Evolutionary conservation across 306 rosid species (phyloP).

Genomic region (Citrullus amarus): DNA sequence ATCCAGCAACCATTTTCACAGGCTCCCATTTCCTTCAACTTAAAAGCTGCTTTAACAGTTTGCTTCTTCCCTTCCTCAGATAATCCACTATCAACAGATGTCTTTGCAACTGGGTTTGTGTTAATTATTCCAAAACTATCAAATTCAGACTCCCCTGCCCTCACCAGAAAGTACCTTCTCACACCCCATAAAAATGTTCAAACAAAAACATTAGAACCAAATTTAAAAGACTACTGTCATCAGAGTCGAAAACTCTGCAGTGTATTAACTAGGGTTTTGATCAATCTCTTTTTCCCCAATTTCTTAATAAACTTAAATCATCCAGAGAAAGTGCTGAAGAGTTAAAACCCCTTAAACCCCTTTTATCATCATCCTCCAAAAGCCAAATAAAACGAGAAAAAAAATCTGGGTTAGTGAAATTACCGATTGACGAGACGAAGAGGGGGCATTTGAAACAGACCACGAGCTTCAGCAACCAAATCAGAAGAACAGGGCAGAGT

Average conservation of each 20-base stretch:
- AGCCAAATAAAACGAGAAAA: background rate
- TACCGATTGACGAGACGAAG: constrained; percentile 30
- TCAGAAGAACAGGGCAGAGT: background rate
- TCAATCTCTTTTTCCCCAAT: background rate
- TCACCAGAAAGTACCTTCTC: constrained; percentile 73
- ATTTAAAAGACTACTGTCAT: background rate
- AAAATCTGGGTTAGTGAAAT: background rate
- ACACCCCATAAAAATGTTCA: background rate
- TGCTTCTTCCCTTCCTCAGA: constrained; percentile 78
- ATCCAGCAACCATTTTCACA: constrained; percentile 87
- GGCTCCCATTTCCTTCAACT: constrained; percentile 69
- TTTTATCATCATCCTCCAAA: background rate
- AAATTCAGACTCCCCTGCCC: constrained; percentile 86
- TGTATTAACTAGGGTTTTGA: background rate
- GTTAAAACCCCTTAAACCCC: background rate
- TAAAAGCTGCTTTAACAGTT: constrained; percentile 49
- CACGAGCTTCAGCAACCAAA: constrained; percentile 23
- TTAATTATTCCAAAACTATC: constrained; percentile 77
- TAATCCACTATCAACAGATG: constrained; percentile 74
- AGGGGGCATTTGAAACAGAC: constrained; percentile 43
- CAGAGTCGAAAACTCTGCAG: background rate
- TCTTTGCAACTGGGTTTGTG: constrained; percentile 81
- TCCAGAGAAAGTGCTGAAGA: background rate
- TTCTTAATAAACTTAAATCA: background rate
- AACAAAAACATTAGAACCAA: background rate